Conservation (phyloP, 495 filamentous ascomycete species). For the Amorphotheca resinae region DNA sequence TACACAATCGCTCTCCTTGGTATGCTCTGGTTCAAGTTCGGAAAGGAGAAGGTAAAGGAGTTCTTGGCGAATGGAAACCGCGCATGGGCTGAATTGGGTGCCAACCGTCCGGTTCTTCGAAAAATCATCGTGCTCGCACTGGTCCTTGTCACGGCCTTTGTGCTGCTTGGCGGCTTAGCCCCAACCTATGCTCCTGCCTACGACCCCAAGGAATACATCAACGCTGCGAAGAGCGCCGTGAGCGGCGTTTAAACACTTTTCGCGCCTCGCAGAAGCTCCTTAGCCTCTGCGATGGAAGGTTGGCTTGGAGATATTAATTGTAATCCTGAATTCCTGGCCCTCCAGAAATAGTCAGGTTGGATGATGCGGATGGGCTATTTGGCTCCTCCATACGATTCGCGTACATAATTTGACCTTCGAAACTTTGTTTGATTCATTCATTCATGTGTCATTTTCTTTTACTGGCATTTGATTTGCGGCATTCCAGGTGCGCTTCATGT, state of each 20-base stretch:
- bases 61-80: conserved; percentile 56
- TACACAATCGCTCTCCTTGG: conserved; percentile 84
- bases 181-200: conserved; percentile 35
- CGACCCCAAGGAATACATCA: conserved; percentile 32
- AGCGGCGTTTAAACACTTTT: background rate
- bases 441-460: too few relatives aligned
- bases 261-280: background rate
- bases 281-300: background rate
- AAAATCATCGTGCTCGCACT: conserved; percentile 56
- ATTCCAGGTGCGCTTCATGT: too few relatives aligned
- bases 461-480: too few relatives aligned
- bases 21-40: conserved; percentile 96
- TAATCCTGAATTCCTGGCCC: background rate
- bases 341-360: background rate
- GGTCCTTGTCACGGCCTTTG: conserved; percentile 49
- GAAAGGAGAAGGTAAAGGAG: conserved; percentile 70
- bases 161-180: conserved; percentile 46
- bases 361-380: background rate
- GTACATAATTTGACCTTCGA: background rate
- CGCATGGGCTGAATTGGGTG: conserved; percentile 79
- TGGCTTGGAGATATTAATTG: background rate
- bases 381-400: background rate
- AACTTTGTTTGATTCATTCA: too few relatives aligned
- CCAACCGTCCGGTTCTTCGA: conserved; percentile 57
- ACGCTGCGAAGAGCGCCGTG: conserved; percentile 28